Percentiles rank a stretch among this genome's conserved stretches.
These are phyloP conservation scores for Fusarium solani-melongenae DNA, from an alignment of 2,329 filamentous ascomycete species.

Conservation along the genomic window DNA sequence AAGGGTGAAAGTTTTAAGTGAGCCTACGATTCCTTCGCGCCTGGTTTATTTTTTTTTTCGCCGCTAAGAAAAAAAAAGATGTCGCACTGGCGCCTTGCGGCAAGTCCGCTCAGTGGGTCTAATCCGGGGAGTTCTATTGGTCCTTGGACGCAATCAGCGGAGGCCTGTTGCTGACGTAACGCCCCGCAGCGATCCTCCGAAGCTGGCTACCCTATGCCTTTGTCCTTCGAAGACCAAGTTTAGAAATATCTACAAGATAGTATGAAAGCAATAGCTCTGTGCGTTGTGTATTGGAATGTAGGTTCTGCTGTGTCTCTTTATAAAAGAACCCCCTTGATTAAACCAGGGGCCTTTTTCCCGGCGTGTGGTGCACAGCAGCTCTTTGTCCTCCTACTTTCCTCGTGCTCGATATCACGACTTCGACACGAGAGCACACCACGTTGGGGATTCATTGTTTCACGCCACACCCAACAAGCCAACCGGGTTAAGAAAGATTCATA, in stretches of 20 bases:
- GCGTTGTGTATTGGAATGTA: not conserved
- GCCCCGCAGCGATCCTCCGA: not conserved
- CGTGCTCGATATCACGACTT: not conserved
- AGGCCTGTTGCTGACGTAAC: slow-evolving; percentile 4
- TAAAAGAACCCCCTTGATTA: not conserved
- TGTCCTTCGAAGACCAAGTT: not conserved
- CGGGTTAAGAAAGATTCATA: too few species aligned
- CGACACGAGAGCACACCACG: not conserved
- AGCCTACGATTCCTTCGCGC: slow-evolving; percentile 34
- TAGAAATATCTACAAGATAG: not conserved
- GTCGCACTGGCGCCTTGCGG: slow-evolving; percentile 35
- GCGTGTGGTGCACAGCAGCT: not conserved
- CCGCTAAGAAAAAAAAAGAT: slow-evolving; percentile 42
- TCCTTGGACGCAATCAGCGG: not conserved
- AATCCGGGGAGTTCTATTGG: not conserved
- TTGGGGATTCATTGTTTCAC: not conserved
- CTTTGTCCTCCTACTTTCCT: not conserved
- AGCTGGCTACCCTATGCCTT: not conserved
- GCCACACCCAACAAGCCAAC: not conserved
- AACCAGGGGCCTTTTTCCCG: not conserved
- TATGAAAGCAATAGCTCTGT: not conserved
- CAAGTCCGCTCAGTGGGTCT: slow-evolving; percentile 31
- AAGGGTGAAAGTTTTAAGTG: slow-evolving; percentile 44
- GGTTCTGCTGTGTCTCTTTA: not conserved
- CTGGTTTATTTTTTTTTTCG: slow-evolving; percentile 44